Evolutionary conservation across 2,329 filamentous ascomycete genomes (phyloP).

Genomic region (Colletotrichum limetticola): DNA sequence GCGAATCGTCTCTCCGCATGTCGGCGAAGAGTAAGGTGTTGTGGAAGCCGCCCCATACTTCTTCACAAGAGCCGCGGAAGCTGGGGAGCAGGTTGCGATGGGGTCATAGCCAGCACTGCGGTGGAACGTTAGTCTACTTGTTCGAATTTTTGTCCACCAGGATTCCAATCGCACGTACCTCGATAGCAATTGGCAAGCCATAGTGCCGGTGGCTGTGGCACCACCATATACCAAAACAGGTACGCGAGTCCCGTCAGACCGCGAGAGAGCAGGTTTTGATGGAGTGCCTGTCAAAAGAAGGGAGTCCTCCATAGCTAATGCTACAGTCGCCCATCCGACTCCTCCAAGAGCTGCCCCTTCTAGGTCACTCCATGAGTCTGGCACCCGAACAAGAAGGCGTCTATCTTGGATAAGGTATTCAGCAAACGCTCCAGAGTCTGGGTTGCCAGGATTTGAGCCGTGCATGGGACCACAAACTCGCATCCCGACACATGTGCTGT

Average conservation of each 20-base stretch:
- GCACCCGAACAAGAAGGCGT: constrained; percentile 35
- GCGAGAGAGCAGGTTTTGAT: constrained; percentile 32
- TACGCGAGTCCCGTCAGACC: constrained; percentile 3
- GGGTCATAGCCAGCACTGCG: not conserved
- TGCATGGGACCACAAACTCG: not conserved
- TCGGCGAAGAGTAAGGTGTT: not conserved
- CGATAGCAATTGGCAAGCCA: constrained; percentile 42
- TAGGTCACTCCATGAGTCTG: constrained; percentile 36
- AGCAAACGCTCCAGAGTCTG: not conserved
- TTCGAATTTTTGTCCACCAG: no score
- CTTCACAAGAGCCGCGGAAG: not conserved
- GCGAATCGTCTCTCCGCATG: not conserved
- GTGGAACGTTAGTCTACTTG: not conserved
- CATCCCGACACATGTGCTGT: not conserved
- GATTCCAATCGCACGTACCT: constrained; percentile 31
- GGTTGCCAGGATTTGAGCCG: not conserved
- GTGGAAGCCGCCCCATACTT: not conserved
- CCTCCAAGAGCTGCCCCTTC: constrained; percentile 40
- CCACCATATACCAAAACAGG: constrained; percentile 45
- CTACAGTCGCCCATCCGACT: constrained; percentile 40
- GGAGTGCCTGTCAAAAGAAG: not conserved
- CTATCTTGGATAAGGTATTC: not conserved
- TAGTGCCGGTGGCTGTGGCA: constrained; percentile 42
- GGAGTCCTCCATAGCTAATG: not conserved
- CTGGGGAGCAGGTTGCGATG: not conserved